These are phyloP conservation scores for Cutaneotrichosporon mucoides DNA, from an alignment of 1,284 basidiomycete species.

Conservation along the genomic window DNA sequence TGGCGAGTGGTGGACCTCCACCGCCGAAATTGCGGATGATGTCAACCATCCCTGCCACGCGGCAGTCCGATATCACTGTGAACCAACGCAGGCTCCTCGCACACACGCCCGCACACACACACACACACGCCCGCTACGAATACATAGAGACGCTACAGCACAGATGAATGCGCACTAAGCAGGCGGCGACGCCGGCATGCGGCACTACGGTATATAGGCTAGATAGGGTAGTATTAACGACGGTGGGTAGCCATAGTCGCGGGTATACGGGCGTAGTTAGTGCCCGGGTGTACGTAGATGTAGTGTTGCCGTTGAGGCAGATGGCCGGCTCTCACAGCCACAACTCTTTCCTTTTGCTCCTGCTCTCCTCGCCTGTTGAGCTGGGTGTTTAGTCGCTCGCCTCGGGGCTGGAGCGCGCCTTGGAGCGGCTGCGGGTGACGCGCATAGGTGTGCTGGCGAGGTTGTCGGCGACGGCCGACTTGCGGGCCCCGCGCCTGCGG, in stretches of 20 bases:
- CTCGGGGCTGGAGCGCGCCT: constrained; percentile 35
- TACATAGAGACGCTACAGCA: constrained; percentile 14
- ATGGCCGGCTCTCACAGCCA: not conserved
- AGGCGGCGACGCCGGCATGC: not conserved
- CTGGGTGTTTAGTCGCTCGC: constrained; percentile 16
- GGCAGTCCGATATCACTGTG: too few relatives aligned
- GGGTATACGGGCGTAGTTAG: constrained; percentile 1
- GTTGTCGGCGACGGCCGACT: constrained; percentile 5
- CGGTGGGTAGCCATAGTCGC: constrained; percentile 6
- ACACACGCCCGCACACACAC: too few relatives aligned
- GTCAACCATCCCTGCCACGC: not conserved
- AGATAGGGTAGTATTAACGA: constrained; percentile 1
- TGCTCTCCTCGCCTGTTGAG: not conserved
- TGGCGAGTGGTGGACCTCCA: constrained; percentile 13
- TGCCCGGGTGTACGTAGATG: too few relatives aligned
- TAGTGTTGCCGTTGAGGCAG: constrained; percentile 17
- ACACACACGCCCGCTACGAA: not conserved
- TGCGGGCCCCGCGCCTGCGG: constrained; percentile 11
- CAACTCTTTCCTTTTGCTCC: not conserved
- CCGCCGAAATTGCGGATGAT: not conserved
- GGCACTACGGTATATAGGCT: not conserved
- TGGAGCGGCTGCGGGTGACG: constrained; percentile 44
- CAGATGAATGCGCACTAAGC: constrained; percentile 20
- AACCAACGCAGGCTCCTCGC: too few relatives aligned
- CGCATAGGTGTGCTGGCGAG: constrained; percentile 30